phyloP scores from a whole-genome alignment of 2,329 filamentous ascomycete species.

The Seiridium unicorne region DNA sequence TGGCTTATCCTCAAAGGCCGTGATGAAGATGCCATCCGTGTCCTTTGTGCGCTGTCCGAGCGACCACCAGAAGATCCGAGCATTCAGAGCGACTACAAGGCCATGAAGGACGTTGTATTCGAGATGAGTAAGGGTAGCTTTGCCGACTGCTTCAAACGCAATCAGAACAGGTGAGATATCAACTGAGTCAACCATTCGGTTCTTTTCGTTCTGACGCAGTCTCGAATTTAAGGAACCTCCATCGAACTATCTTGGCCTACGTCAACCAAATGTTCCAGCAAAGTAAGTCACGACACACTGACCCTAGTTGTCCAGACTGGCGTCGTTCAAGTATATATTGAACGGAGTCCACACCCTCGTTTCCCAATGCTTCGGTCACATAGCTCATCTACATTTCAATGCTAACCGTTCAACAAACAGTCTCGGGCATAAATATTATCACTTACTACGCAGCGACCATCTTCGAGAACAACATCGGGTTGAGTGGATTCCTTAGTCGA shows the following conservation, averaged over 20 bases:
- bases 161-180: neutral
- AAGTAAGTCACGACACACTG: neutral
- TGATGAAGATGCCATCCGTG: constrained; percentile 1
- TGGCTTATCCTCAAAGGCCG: constrained; percentile 5
- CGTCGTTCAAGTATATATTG: too few species aligned
- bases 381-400: neutral
- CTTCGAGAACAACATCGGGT: constrained; percentile 41
- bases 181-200: too few species aligned
- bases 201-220: neutral
- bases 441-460: constrained; percentile 12
- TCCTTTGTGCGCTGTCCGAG: neutral
- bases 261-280: constrained; percentile 7
- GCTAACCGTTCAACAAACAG: constrained; percentile 17
- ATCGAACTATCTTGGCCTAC: neutral
- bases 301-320: too few species aligned
- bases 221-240: neutral
- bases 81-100: neutral
- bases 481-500: constrained; percentile 45
- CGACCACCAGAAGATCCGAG: neutral
- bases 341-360: too few species aligned
- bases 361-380: too few species aligned
- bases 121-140: constrained; percentile 2
- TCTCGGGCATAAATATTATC: constrained; percentile 6
- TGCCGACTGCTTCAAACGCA: constrained; percentile 2
- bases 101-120: constrained; percentile 2